phyloP scores from a whole-genome alignment of 164 flowering plant genomes.

The Macadamia integrifolia region DNA sequence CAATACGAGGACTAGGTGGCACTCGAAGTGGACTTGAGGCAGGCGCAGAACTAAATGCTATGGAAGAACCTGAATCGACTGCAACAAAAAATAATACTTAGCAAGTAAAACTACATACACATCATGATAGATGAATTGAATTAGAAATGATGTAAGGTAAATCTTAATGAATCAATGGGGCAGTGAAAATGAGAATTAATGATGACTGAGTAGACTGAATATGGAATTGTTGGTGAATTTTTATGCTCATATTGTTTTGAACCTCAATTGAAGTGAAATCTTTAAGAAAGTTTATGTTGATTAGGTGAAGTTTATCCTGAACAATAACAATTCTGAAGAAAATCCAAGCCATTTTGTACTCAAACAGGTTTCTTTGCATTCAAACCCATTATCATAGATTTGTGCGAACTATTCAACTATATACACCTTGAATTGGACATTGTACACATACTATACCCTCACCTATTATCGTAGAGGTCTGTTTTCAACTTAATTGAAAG shows the following conservation, averaged over 20 bases:
- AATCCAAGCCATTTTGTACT: neutral
- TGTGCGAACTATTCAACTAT: neutral
- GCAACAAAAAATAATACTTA: constrained; percentile 20
- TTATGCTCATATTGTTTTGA: neutral
- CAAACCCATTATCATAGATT: too few species aligned
- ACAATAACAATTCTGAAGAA: neutral
- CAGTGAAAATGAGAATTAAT: neutral
- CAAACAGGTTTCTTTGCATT: neutral
- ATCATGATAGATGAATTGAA: neutral
- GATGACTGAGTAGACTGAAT: neutral
- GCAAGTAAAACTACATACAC: neutral
- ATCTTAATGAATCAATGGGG: too few species aligned
- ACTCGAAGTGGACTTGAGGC: constrained; percentile 47
- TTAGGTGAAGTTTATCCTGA: neutral
- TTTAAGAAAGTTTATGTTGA: neutral
- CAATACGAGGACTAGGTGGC: constrained; percentile 86
- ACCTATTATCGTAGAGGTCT: too few species aligned
- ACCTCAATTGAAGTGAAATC: neutral
- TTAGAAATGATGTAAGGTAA: neutral
- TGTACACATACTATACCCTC: too few species aligned
- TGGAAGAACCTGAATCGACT: constrained; percentile 57
- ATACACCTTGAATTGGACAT: neutral
- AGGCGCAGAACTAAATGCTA: constrained; percentile 36
- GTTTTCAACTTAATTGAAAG: neutral
- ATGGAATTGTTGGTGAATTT: neutral